Conservation (phyloP, 2,329 filamentous ascomycete genomes). For the Trichoderma sp. region DNA sequence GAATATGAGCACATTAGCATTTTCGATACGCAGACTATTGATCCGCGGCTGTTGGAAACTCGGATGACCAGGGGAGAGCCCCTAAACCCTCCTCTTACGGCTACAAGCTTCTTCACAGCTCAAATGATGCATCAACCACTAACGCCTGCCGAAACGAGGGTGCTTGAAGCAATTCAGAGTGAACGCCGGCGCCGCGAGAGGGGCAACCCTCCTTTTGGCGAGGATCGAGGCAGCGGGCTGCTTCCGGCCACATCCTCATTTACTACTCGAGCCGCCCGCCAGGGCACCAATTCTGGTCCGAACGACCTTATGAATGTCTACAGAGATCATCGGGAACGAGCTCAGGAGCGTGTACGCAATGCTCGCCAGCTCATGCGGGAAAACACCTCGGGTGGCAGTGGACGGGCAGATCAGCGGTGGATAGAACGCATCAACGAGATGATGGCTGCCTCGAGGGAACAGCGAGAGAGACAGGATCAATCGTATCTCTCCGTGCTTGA, state of each 20-base stretch:
- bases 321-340: constrained; percentile 44
- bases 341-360: constrained; percentile 42
- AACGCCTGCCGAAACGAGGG: constrained; percentile 57
- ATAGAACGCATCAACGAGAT: constrained; percentile 44
- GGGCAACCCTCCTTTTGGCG: constrained; percentile 37
- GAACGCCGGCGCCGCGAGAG: constrained; percentile 57
- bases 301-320: constrained; percentile 46
- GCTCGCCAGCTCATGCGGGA: constrained; percentile 42
- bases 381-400: constrained; percentile 21
- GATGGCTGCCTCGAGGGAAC: constrained; percentile 43
- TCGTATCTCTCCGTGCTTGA: constrained; percentile 46
- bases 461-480: constrained; percentile 43
- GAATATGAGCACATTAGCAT: constrained; percentile 61
- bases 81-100: constrained; percentile 33
- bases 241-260: constrained; percentile 35
- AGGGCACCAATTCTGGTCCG: constrained; percentile 44
- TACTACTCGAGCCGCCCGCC: constrained; percentile 37
- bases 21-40: constrained; percentile 59
- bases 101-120: constrained; percentile 10
- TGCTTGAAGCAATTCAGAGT: constrained; percentile 60
- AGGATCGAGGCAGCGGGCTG: constrained; percentile 33
- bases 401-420: constrained; percentile 40
- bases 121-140: constrained; percentile 52
- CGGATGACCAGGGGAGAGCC: constrained; percentile 48
- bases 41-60: constrained; percentile 56